A percentile compares a stretch with the other conserved stretches of the same genome.
Conservation (phyloP, 352 stramenopile species). For the Phytophthora meadii region DNA sequence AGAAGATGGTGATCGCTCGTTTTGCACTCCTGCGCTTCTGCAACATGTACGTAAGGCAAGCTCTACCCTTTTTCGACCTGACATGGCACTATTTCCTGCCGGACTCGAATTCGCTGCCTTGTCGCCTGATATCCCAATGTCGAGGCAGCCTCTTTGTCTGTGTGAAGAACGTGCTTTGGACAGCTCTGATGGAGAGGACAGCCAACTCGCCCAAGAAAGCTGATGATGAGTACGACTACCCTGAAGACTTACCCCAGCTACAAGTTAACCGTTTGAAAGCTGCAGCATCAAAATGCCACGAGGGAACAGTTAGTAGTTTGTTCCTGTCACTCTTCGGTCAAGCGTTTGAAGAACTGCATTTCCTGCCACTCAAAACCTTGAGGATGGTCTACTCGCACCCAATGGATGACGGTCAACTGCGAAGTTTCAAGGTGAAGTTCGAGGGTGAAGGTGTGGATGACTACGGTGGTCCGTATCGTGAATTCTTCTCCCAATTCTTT, state of each 20-base stretch:
- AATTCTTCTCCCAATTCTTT: conserved; percentile 92
- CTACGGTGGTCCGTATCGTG: conserved; percentile 94
- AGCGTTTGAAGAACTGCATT: conserved; percentile 88
- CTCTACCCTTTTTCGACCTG: conserved; percentile 80
- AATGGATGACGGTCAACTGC: conserved; percentile 92
- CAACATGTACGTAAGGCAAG: conserved; percentile 74
- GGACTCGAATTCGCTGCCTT: conserved; percentile 35
- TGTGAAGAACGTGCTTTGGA: conserved; percentile 87
- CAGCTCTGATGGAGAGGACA: conserved; percentile 74
- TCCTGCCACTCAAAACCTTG: conserved; percentile 69
- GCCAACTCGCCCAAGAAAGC: conserved; percentile 76
- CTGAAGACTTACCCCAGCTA: conserved; percentile 86
- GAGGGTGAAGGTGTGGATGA: conserved; percentile 95
- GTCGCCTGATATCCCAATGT: conserved; percentile 62
- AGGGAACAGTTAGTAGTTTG: conserved; percentile 68
- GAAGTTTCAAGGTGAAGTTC: conserved; percentile 95
- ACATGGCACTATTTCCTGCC: conserved; percentile 78
- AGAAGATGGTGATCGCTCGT: conserved; percentile 51
- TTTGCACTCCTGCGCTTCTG: conserved; percentile 76
- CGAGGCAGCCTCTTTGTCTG: conserved; percentile 73
- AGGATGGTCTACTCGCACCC: conserved; percentile 93
- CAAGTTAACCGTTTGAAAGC: conserved; percentile 89
- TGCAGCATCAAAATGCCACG: conserved; percentile 76
- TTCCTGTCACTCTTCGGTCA: conserved; percentile 87
- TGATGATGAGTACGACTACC: conserved; percentile 94